phyloP scores from a whole-genome alignment of 768 basidiomycete genomes.

The Mycena albidolilacea region DNA sequence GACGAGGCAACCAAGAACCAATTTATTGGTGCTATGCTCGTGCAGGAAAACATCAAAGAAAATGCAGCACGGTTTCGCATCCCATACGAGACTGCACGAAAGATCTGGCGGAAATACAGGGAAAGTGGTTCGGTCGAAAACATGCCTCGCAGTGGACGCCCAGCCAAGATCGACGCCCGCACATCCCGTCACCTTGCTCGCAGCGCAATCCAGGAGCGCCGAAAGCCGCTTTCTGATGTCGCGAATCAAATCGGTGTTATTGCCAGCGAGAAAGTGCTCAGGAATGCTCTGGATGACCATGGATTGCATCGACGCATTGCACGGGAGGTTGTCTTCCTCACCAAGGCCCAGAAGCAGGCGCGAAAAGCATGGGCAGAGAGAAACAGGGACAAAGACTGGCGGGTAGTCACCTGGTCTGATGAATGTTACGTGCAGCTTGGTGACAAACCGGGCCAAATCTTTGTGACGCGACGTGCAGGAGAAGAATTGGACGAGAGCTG shows the following conservation, averaged over 20 bases:
- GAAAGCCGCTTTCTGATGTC: neutral
- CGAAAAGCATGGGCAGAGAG: neutral
- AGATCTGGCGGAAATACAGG: too few species aligned
- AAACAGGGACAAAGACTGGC: neutral
- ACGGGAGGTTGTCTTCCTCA: neutral
- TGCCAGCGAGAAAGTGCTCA: neutral
- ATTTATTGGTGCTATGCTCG: too few species aligned
- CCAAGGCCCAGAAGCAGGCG: neutral
- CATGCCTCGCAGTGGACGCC: too few species aligned
- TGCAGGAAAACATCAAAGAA: too few species aligned
- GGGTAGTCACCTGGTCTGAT: neutral
- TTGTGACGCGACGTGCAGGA: neutral
- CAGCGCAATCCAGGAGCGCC: too few species aligned
- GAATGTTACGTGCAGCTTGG: neutral
- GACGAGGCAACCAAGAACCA: too few species aligned
- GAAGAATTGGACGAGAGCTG: neutral
- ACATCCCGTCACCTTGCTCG: too few species aligned
- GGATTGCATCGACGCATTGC: neutral
- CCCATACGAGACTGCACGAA: too few species aligned
- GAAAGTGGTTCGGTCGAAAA: too few species aligned
- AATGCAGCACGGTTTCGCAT: too few species aligned
- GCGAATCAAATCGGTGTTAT: neutral
- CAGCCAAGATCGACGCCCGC: too few species aligned
- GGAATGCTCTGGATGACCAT: neutral
- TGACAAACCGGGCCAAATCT: neutral